Evolutionary conservation across 352 stramenopile genomes (phyloP).

Genomic region (Elongisporangium undulatum): DNA sequence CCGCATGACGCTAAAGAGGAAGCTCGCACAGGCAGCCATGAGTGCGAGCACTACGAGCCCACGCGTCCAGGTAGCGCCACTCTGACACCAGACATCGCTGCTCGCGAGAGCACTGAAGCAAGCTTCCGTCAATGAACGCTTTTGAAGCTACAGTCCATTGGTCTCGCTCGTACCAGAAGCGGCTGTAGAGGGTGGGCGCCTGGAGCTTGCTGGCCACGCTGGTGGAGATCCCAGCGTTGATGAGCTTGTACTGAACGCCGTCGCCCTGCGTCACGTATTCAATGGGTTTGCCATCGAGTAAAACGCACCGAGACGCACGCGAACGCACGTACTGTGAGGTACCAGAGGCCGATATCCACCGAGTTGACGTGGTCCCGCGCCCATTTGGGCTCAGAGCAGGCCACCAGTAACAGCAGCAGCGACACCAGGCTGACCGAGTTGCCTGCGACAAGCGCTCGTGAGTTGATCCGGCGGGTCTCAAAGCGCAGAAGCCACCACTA

Average conservation of each 20-base stretch:
- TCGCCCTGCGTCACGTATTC: slow-evolving; percentile 29
- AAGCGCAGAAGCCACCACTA: too few species aligned
- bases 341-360: slow-evolving; percentile 72
- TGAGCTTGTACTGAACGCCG: slow-evolving; percentile 79
- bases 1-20: slow-evolving; percentile 48
- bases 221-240: slow-evolving; percentile 50
- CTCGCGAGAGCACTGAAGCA: slow-evolving; percentile 21
- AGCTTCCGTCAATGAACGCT: neutral
- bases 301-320: neutral
- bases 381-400: slow-evolving; percentile 45
- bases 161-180: slow-evolving; percentile 27
- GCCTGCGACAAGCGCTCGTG: slow-evolving; percentile 17
- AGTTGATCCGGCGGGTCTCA: neutral
- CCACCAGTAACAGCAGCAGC: slow-evolving; percentile 44
- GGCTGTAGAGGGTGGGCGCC: slow-evolving; percentile 21
- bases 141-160: slow-evolving; percentile 3
- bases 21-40: slow-evolving; percentile 47
- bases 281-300: slow-evolving; percentile 3
- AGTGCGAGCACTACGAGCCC: slow-evolving; percentile 48
- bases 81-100: slow-evolving; percentile 67
- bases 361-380: slow-evolving; percentile 63
- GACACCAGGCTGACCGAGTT: slow-evolving; percentile 42
- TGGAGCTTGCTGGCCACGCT: slow-evolving; percentile 17
- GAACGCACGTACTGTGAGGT: slow-evolving; percentile 34
- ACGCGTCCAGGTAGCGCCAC: slow-evolving; percentile 34